phyloP scores from a whole-genome alignment of 345 rosid species.

The Erysimum cheiranthoides region DNA sequence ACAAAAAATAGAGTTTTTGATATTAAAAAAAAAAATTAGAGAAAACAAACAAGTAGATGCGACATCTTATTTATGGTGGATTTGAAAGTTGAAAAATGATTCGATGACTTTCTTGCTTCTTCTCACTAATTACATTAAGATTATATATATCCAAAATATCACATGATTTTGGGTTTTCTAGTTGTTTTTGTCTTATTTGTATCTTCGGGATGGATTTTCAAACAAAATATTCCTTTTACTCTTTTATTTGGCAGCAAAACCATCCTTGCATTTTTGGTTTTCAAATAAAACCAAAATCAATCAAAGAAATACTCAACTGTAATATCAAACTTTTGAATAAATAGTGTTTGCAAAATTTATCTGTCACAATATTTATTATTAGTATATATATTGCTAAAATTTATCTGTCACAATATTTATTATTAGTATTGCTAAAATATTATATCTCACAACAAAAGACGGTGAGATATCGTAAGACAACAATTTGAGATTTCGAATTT shows the following conservation, averaged over 20 bases:
- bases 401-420: neutral
- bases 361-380: neutral
- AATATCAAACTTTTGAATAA: no score
- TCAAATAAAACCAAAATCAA: neutral
- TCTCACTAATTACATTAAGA: neutral
- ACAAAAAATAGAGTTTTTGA: neutral
- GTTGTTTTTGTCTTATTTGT: no score
- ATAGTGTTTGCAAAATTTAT: neutral
- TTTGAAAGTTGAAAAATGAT: slow-evolving; percentile 28
- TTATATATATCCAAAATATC: neutral
- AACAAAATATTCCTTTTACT: neutral
- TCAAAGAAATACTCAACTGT: neutral
- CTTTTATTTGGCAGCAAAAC: neutral
- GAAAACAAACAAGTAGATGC: slow-evolving; percentile 6
- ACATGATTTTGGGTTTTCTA: neutral
- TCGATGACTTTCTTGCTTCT: slow-evolving; percentile 20
- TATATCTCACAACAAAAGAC: neutral
- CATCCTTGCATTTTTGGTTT: neutral
- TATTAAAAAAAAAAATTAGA: neutral
- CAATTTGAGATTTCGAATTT: neutral
- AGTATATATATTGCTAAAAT: neutral
- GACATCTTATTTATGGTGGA: slow-evolving; percentile 23
- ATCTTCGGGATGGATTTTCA: neutral
- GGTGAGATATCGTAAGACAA: neutral
- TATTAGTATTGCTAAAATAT: no score